Percentiles rank a stretch among this genome's conserved stretches.
Evolutionary conservation across 176 grass and related monocot species (phyloP).

Genomic region (Poa annua): DNA sequence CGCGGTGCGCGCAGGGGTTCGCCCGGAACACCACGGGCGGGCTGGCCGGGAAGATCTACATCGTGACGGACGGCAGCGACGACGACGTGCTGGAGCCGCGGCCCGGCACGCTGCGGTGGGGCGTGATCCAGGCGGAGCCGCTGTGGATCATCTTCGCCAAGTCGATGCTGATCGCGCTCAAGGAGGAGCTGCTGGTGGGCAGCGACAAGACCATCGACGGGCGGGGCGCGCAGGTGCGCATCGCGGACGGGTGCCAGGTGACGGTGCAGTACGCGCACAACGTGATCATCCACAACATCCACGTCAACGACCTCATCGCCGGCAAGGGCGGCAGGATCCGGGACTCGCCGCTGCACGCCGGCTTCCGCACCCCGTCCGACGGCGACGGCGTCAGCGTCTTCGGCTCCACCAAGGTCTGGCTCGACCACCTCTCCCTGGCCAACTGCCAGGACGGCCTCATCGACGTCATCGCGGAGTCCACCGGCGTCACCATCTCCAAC

Average conservation of each 20-base stretch:
- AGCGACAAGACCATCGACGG: slow-evolving; percentile 86
- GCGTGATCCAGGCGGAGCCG: slow-evolving; percentile 63
- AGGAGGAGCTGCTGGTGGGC: slow-evolving; percentile 70
- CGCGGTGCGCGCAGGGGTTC: slow-evolving; percentile 77
- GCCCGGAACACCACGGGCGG: slow-evolving; percentile 68
- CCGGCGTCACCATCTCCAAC: slow-evolving; percentile 86
- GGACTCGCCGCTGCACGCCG: slow-evolving; percentile 64
- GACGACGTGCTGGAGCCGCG: slow-evolving; percentile 63
- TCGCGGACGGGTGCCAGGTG: slow-evolving; percentile 60
- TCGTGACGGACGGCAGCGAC: slow-evolving; percentile 70
- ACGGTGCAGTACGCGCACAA: slow-evolving; percentile 70
- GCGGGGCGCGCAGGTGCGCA: slow-evolving; percentile 69
- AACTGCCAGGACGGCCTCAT: slow-evolving; percentile 87
- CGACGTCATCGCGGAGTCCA: slow-evolving; percentile 67
- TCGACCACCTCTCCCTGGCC: slow-evolving; percentile 83
- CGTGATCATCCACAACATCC: slow-evolving; percentile 86
- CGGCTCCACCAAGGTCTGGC: slow-evolving; percentile 75
- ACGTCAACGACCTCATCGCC: slow-evolving; percentile 63
- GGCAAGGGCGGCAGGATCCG: slow-evolving; percentile 58
- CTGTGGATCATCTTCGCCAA: slow-evolving; percentile 78
- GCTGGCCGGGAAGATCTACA: slow-evolving; percentile 62
- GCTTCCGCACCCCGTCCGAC: slow-evolving; percentile 63
- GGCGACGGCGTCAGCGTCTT: slow-evolving; percentile 77
- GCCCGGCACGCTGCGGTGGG: slow-evolving; percentile 72
- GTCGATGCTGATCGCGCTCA: slow-evolving; percentile 77